Percentiles rank a stretch among this genome's conserved stretches.
Evolutionary conservation across 345 rosid species (phyloP).

Genomic region (Fremontodendron californicum): DNA sequence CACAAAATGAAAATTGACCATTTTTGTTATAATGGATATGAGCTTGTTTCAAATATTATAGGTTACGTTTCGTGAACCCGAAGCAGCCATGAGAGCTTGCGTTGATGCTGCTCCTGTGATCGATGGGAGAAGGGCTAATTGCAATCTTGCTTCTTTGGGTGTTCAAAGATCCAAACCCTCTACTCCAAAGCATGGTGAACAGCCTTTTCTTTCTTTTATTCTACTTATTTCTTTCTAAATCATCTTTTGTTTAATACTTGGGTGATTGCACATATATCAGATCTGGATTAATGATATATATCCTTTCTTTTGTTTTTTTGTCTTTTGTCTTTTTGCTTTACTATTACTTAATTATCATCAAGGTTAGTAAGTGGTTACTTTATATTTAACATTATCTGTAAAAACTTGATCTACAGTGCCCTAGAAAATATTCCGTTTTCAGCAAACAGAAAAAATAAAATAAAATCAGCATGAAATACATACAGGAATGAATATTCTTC

Average conservation of each 20-base stretch:
- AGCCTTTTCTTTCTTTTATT: not conserved
- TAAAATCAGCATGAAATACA: constrained; percentile 7
- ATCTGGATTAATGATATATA: constrained; percentile 16
- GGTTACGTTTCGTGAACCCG: constrained; percentile 95
- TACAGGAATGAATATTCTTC: constrained; percentile 36
- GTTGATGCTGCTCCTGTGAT: constrained; percentile 93
- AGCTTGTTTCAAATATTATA: constrained; percentile 5
- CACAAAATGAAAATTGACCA: not conserved
- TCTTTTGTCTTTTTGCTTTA: not conserved
- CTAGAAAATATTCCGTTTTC: constrained; percentile 16
- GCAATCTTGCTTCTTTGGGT: constrained; percentile 94
- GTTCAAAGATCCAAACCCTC: constrained; percentile 97
- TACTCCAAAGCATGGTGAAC: constrained; percentile 77
- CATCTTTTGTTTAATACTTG: not conserved
- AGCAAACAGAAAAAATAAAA: not conserved
- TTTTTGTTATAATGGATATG: not conserved
- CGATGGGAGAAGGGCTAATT: constrained; percentile 96
- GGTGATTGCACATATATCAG: constrained; percentile 14
- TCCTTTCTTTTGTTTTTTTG: too few species aligned
- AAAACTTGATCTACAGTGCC: not conserved
- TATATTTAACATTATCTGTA: not conserved
- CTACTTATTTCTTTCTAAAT: too few species aligned
- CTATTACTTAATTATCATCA: not conserved
- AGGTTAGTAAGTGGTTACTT: not conserved
- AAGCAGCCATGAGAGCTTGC: constrained; percentile 93